Base-by-base conservation (phyloP, 2,329 filamentous ascomycete species). In the Chrysoporthe cubensis region DNA sequence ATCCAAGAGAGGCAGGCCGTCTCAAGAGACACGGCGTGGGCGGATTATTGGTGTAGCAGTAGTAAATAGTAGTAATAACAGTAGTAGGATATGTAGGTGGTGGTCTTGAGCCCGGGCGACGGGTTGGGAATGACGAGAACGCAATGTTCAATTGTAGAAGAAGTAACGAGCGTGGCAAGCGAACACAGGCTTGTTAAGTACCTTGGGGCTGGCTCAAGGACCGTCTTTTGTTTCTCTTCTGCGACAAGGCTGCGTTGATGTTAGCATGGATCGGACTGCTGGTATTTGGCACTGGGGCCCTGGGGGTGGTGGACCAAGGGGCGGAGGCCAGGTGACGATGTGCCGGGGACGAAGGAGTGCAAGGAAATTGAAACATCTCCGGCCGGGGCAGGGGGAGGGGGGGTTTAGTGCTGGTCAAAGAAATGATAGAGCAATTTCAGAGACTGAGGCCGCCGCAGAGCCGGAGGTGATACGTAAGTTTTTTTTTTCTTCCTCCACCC, bases 341-440 rank as follows among this genome's bases (percentile, higher is more conserved):
- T 44, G 21, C 37, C 57, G 60, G 26, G 62, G 42, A 57, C 65
- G 48, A 54, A 58, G 46, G 26, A 14, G 65, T 62, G 61, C 57
- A 68, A 68, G 68, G 66, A 59, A 59, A 62, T 59, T 70, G 68
- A 70, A 66, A 70, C 68, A 70, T 68, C 62, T 63, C 58, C 62
- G 56, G 56, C 64, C 44, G 54, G 64, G 56, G 67, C 67, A 69
- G 58, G 62, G 68, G 44, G 59, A 59, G 62, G 60, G 58, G 11
- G 26, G 32, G 11, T 60, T 34, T 32, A 58, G 54, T 40, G 43
- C 18, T 44, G 54, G 54, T 59, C 44, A 59, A 65, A 59, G 56
- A 43, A 65, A 65, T 40, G 13, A 58, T 44, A 16, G 18, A 66
- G 62, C 68, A 70, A 70, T 68, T 63, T 68, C 67, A 66, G 66